These are phyloP conservation scores for Geotrichum aggregatum DNA, from an alignment of 1,139 yeast genomes.

Conservation along the genomic window DNA sequence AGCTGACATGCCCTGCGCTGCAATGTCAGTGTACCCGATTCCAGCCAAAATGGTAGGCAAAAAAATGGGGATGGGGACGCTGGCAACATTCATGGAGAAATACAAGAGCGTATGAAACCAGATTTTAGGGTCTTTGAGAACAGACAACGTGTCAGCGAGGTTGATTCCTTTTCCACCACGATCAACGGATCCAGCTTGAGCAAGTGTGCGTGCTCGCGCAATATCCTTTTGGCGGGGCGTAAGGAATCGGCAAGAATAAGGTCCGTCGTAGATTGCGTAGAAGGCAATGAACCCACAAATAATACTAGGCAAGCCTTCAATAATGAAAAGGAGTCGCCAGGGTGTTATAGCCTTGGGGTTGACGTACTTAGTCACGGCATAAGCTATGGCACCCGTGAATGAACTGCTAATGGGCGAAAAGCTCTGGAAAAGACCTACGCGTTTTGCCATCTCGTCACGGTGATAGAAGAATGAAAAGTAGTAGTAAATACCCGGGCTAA, in stretches of 20 bases:
- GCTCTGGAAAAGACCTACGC: constrained; percentile 55
- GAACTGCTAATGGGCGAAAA: constrained; percentile 35
- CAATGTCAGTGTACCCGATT: constrained; percentile 31
- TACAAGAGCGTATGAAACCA: constrained; percentile 25
- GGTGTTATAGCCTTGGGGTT: constrained; percentile 25
- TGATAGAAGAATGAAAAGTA: constrained; percentile 34
- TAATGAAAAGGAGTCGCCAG: constrained; percentile 42
- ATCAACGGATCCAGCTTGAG: constrained; percentile 27
- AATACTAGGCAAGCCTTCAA: constrained; percentile 42
- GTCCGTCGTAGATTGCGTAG: constrained; percentile 45
- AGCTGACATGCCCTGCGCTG: constrained; percentile 33
- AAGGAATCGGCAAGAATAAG: constrained; percentile 39
- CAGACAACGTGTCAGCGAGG: constrained; percentile 27
- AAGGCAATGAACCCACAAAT: constrained; percentile 36
- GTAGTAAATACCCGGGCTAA: constrained; percentile 37
- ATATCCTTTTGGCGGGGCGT: constrained; percentile 31
- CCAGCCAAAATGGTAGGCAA: constrained; percentile 31
- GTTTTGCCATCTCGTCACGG: constrained; percentile 39
- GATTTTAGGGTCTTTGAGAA: constrained; percentile 26
- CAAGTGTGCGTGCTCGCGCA: constrained; percentile 30
- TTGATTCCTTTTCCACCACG: constrained; percentile 24
- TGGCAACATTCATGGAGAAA: constrained; percentile 35
- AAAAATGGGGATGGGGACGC: constrained; percentile 33
- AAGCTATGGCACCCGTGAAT: constrained; percentile 36
- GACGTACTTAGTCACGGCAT: constrained; percentile 39